Evolutionary conservation across 2,329 filamentous ascomycete species (phyloP).

Genomic region (Monilinia fructicola): DNA sequence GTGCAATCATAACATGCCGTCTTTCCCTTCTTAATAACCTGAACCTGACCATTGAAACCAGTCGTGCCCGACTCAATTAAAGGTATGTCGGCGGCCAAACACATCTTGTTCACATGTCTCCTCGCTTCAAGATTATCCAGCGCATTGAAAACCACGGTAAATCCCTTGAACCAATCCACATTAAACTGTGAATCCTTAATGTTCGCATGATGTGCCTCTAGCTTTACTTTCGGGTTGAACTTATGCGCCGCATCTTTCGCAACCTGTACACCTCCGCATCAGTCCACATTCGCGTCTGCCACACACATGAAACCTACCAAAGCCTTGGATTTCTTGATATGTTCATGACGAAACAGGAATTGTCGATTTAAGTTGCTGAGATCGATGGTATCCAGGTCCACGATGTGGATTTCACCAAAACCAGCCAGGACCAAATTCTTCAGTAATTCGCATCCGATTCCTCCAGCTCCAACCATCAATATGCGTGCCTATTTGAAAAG

Average conservation of each 20-base stretch:
- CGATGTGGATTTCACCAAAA: constrained; percentile 89
- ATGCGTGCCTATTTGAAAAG: constrained; percentile 66
- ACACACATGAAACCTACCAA: constrained; percentile 56
- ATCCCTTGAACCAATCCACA: constrained; percentile 81
- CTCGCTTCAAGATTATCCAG: constrained; percentile 93
- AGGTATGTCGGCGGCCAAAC: constrained; percentile 83
- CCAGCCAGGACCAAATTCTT: constrained; percentile 93
- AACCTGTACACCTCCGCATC: constrained; percentile 54
- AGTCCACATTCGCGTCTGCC: constrained; percentile 17
- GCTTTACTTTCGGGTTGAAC: constrained; percentile 86
- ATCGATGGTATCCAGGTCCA: constrained; percentile 98
- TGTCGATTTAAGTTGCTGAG: constrained; percentile 96
- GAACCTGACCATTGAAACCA: constrained; percentile 95
- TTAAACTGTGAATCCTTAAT: constrained; percentile 90
- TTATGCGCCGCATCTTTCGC: constrained; percentile 86
- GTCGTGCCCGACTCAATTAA: constrained; percentile 96
- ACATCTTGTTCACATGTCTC: constrained; percentile 97
- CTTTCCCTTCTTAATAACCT: constrained; percentile 87
- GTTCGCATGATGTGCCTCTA: constrained; percentile 88
- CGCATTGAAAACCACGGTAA: constrained; percentile 91
- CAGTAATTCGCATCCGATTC: constrained; percentile 94
- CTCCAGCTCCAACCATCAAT: constrained; percentile 92
- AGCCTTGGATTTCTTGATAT: constrained; percentile 97
- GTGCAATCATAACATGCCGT: constrained; percentile 98
- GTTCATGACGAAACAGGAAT: constrained; percentile 93